Evolutionary conservation across 129 eudicot species (phyloP), one percentile per base, ranked within the genome.

Genomic region (Scalesia atractyloides): DNA sequence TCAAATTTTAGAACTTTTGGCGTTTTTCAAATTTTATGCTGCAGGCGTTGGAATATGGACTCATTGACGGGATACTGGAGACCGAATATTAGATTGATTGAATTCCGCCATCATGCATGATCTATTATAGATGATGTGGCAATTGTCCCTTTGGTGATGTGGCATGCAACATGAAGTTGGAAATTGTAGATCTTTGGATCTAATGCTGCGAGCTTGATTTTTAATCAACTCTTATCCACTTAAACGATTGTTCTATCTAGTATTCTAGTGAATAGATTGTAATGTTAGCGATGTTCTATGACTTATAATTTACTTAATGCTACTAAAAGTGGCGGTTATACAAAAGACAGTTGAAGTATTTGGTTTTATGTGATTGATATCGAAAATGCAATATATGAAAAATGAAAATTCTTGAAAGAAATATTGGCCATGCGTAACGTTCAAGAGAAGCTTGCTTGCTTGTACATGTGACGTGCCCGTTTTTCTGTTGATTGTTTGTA

Each of bases 11-110:
- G 6, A 49, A 49, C 54, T 49, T 49, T n/a, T n/a, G 19, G 54
- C 19, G 4, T 17, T 30, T 30, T 30, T 30, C 34, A 30, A 30
- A 30, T 30, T 30, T 30, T 2, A 30, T 73, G 67, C 68, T 77
- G 79, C 93, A 92, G 96, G 98, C 98, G 8, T 79, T 93, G 85
- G 98, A 93, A 68, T 89, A 89, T 70, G 96, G 98, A 54, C 91
- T 93, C 19, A 86, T 93, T 68, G 98, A 89, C 49, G 98, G 96
- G 68, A 58, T 85, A 53, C 60, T 93, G 53, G 96, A 93, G 79
- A 89, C 96, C 4, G 90, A 89, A 64, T 85, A 87, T 79, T 92
- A 69, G 72, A 60, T 20, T 54, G 59, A 17, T 17, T 17, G 24
- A 11, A 52, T 17, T 52, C 22, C 10, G 24, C 24, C 3, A 16